Evolutionary conservation across 2,329 filamentous ascomycete species (phyloP), one percentile per base, ranked within the genome.

Genomic region (Talaromyces sp.): DNA sequence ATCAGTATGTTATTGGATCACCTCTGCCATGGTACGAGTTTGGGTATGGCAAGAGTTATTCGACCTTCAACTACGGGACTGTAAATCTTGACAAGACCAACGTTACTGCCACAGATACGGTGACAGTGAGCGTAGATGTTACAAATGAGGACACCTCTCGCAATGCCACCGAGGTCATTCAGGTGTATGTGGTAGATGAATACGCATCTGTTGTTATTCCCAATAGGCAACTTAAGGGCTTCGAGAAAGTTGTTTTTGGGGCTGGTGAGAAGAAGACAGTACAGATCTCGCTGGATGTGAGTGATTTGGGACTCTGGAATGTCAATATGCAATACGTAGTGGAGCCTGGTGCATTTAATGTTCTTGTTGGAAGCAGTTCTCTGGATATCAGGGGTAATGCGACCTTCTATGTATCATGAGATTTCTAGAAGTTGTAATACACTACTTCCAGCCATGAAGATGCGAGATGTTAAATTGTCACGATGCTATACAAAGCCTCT

Each of bases 261-360:
- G 84, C 87, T 2, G 88, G 87, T 0, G 80, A 86, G 73, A 89
- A 84, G 0, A 79, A 84, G 67, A 84, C 77, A 41, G 82, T 85
- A 0, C 71, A 77, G 39, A 79, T 90, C 31, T 79, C 83, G 19
- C 70, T 88, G 22, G 71, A 82, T 35, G 79, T 87, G 3, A 70
- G 73, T 22, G 80, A 85, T 57, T 74, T 86, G 68, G 85, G 85
- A 0, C 70, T 88, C 8, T 88, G 86, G 86, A 79, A 86, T 73
- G 70, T 77, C 13, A 80, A 76, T 39, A 89, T 91, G 87, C 78
- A 88, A 74, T 92, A 92, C 74, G 87, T 90, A 27, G 89, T 92
- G 43, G 90, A 92, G 81, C 85, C 85, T 3, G 90, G 90, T 1
- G 83, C 88, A 47, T 92, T 92, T 73, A 76, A 82, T 5, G 79